Base-by-base conservation (phyloP, 805 yeast genomes). In the Hanseniaspora valbyensis region DNA sequence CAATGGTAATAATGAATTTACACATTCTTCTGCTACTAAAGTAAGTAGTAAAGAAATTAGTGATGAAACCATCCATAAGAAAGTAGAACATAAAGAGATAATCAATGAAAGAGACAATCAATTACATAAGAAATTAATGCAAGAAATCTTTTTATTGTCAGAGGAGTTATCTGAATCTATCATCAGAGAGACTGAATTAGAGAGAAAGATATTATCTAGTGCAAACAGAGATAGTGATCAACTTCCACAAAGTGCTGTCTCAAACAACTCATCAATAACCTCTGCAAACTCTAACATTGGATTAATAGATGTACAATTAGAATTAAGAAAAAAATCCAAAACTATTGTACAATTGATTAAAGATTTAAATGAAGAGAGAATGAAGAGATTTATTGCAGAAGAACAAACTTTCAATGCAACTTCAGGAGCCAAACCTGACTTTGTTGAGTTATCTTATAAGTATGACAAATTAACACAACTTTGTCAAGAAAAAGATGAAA, bases 101-200 rank as follows among this genome's bases (percentile, higher is more conserved):
- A 12, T 3, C 2, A 29, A n/a, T 19, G 42, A 44, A 26, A 46
- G 43, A 14, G 42, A 40, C n/a, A 57, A 53, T 22, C 54, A 81
- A 78, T 14, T 48, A 21, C 41, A 48, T 54, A 71, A 71, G 44
- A 74, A 72, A 24, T 62, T 83, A 36, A 68, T 81, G 57, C 71
- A 74, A 50, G 90, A 83, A 58, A 64, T 84, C 37, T 81, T 80
- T 53, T 58, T 82, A 22, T 80, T 84, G 1, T 80, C 89, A 0
- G 74, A 75, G 24, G 94, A 83, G 58, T 68, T 84, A 44, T 89
- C 88, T 0, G 76, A 76, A 22, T 79, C 89, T 0, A 81, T 83
- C 42, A 74, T 76, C 49, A 67, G 92, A 37, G 94, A 84, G 60
- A 68, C 82, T n/a, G 61, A 68, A 18, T 60, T 83, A 41, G 88